These are phyloP conservation scores for Polygonum aviculare DNA, from an alignment of 148 eudicot species.

Conservation along the genomic window DNA sequence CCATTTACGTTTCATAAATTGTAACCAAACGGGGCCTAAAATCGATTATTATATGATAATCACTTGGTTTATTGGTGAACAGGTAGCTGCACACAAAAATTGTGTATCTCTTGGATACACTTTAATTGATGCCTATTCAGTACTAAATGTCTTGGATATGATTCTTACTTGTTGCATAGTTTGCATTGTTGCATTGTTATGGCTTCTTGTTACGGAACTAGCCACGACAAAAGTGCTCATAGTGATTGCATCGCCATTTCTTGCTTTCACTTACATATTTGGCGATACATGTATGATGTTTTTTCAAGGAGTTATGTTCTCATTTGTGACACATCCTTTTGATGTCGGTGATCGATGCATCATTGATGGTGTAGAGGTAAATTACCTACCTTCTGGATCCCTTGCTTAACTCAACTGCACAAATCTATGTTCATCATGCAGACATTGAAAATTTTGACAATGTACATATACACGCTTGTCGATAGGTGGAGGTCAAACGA, in stretches of 20 bases:
- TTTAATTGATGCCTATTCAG: neutral
- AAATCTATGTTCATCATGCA: no score
- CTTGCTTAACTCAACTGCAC: no score
- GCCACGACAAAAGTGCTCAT: neutral
- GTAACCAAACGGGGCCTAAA: no score
- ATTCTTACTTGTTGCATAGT: neutral
- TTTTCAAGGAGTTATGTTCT: neutral
- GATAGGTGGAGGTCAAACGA: neutral
- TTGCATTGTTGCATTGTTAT: neutral
- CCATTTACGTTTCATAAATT: neutral
- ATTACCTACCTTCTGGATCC: neutral
- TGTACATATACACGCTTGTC: neutral
- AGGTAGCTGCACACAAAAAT: neutral
- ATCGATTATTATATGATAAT: no score
- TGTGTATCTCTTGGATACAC: neutral
- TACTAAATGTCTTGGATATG: neutral
- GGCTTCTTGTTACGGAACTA: neutral
- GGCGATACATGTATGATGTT: neutral
- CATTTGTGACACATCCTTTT: neutral
- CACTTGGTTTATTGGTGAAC: no score
- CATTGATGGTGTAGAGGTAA: neutral
- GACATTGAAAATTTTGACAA: no score
- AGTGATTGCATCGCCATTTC: neutral
- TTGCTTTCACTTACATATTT: neutral
- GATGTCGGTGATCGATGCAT: conserved; percentile 1